Evolutionary conservation across 202 grass and related monocot genomes (phyloP).

Genomic region (Bolboschoenoplectus hybrid): DNA sequence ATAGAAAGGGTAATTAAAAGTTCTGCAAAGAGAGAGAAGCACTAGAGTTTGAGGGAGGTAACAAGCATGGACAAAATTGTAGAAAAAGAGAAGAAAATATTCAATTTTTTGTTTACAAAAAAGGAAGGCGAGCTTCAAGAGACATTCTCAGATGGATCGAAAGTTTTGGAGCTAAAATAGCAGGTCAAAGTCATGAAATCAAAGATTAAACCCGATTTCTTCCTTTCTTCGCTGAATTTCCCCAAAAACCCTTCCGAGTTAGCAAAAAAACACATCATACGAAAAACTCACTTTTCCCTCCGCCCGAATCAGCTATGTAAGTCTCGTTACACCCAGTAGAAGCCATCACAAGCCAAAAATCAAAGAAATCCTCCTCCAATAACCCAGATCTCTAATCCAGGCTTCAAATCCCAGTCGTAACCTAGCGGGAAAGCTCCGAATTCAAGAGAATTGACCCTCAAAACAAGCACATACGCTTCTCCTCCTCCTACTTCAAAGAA

Average conservation of each 20-base stretch:
- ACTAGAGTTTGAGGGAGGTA: not conserved
- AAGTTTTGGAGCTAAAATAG: not conserved
- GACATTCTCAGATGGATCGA: not conserved
- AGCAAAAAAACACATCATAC: not conserved
- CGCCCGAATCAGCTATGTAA: constrained; percentile 17
- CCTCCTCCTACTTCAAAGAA: not conserved
- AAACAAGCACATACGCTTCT: not conserved
- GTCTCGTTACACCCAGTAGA: constrained; percentile 42
- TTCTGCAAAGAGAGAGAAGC: not conserved
- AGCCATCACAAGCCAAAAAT: constrained; percentile 36
- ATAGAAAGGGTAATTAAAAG: not conserved
- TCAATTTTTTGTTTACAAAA: not conserved
- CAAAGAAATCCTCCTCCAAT: constrained; percentile 15
- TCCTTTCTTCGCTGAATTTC: not conserved
- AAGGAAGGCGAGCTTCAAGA: not conserved
- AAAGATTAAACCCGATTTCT: not conserved
- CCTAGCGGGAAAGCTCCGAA: not conserved
- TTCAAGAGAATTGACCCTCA: constrained; percentile 25
- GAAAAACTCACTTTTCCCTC: constrained; percentile 40
- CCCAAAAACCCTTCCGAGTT: not conserved
- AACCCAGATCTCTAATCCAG: constrained; percentile 67
- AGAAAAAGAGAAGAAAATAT: not conserved
- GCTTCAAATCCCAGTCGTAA: constrained; percentile 8
- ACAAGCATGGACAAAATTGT: not conserved
- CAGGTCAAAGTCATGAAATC: constrained; percentile 21